These are phyloP conservation scores for Coemansia aciculifera DNA, from an alignment of 192 early-diverging fungal genomes.

Conservation along the genomic window DNA sequence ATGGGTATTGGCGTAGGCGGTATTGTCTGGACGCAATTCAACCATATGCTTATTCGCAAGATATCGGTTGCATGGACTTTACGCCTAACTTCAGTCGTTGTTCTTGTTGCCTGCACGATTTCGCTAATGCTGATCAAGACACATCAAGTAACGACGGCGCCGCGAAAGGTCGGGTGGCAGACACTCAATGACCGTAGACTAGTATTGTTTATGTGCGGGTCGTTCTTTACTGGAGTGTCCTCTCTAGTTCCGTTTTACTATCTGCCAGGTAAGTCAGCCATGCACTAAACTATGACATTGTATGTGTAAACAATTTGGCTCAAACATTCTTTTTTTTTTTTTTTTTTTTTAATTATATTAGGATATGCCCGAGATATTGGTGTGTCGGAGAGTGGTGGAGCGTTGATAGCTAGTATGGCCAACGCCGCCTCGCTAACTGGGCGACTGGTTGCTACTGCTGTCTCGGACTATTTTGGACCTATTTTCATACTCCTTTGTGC, in stretches of 20 bases:
- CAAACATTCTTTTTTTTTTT: neutral
- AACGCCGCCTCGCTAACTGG: conserved; percentile 48
- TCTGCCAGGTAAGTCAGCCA: conserved; percentile 41
- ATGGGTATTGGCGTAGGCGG: conserved; percentile 75
- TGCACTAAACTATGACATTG: neutral
- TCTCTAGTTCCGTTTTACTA: conserved; percentile 54
- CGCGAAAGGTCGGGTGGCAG: conserved; percentile 19
- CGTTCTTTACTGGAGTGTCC: conserved; percentile 43
- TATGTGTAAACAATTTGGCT: neutral
- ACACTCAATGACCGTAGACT: conserved; percentile 29
- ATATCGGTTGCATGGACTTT: conserved; percentile 64
- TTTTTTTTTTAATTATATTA: neutral
- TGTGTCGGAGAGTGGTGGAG: conserved; percentile 29
- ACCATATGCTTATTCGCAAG: conserved; percentile 56
- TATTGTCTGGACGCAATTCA: conserved; percentile 62
- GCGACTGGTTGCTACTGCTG: conserved; percentile 22
- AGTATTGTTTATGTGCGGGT: conserved; percentile 24
- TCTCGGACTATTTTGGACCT: conserved; percentile 47
- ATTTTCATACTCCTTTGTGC: conserved; percentile 28
- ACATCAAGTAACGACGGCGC: neutral
- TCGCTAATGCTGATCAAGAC: conserved; percentile 48
- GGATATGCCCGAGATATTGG: conserved; percentile 46
- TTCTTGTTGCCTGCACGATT: conserved; percentile 26
- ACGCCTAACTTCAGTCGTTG: conserved; percentile 58
- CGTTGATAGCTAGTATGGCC: conserved; percentile 42